Percentiles rank a stretch among this genome's conserved stretches.
These are phyloP conservation scores for Exutisphaerella laricina DNA, from an alignment of 2,329 filamentous ascomycete genomes.

Conservation along the genomic window DNA sequence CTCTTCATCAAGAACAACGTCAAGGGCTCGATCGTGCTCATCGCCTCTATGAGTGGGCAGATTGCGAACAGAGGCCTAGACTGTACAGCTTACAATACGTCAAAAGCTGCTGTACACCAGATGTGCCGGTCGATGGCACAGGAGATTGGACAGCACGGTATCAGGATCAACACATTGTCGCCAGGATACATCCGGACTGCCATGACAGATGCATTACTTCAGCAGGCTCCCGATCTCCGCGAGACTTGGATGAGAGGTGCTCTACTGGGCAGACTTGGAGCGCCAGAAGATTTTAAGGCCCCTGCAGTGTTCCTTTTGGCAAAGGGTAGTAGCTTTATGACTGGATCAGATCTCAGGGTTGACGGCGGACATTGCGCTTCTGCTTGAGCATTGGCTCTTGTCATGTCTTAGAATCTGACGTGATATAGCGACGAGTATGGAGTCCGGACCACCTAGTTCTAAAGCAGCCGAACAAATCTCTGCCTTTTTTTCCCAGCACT, in stretches of 20 bases:
- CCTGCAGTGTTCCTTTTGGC: conserved; percentile 64
- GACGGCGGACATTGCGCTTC: conserved; percentile 58
- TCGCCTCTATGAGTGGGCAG: conserved; percentile 36
- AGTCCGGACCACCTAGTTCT: no score
- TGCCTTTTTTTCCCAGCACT: background rate
- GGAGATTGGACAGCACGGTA: conserved; percentile 44
- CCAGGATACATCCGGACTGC: conserved; percentile 35
- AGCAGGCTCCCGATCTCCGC: conserved; percentile 46
- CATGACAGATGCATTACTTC: conserved; percentile 33
- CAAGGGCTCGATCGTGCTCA: conserved; percentile 35
- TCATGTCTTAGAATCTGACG: background rate
- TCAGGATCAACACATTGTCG: conserved; percentile 32
- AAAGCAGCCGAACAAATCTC: no score
- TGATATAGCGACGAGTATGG: background rate
- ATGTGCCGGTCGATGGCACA: conserved; percentile 49
- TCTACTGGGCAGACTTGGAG: conserved; percentile 50
- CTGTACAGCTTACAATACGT: conserved; percentile 49
- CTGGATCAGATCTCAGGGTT: conserved; percentile 61
- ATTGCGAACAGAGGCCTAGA: conserved; percentile 42
- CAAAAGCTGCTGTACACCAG: conserved; percentile 52
- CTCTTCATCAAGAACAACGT: conserved; percentile 31
- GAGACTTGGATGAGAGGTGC: conserved; percentile 51
- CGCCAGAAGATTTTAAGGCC: conserved; percentile 55
- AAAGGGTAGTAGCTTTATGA: conserved; percentile 66
- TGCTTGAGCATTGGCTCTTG: conserved; percentile 6